Percentiles rank a stretch among this genome's conserved stretches.
Conservation (phyloP, 2,329 filamentous ascomycete species). For the Trichoderma koningiopsis region DNA sequence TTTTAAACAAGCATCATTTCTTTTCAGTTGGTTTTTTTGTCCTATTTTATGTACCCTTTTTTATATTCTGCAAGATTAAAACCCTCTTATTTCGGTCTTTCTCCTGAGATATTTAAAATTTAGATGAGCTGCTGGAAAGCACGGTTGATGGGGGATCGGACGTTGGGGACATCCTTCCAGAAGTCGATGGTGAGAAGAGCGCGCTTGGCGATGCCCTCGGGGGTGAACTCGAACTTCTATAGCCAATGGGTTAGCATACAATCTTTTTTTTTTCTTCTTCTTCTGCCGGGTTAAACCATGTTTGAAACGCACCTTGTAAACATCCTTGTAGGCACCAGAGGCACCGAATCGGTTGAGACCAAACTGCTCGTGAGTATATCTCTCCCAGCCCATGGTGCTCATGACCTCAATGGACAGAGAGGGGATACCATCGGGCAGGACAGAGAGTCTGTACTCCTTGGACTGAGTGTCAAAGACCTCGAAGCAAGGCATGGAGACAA, state of each 20-base stretch:
- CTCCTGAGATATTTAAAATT: conserved; percentile 32
- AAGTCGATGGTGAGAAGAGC: conserved; percentile 90
- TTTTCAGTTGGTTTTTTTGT: neutral
- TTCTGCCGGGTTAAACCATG: neutral
- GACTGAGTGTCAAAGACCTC: conserved; percentile 93
- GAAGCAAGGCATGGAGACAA: conserved; percentile 95
- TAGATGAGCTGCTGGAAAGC: conserved; percentile 98
- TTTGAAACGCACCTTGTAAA: conserved; percentile 73
- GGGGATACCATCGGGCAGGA: conserved; percentile 92
- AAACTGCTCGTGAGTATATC: conserved; percentile 99
- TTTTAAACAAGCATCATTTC: conserved; percentile 19
- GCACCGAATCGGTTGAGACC: conserved; percentile 99
- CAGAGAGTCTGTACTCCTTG: conserved; percentile 92
- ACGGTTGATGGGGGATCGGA: conserved; percentile 94
- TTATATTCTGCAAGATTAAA: neutral
- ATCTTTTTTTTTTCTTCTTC: neutral
- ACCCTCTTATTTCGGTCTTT: neutral
- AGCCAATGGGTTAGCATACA: conserved; percentile 42
- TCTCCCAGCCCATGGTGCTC: conserved; percentile 97
- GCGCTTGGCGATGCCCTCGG: conserved; percentile 94
- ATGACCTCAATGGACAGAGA: conserved; percentile 94
- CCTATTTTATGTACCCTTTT: neutral
- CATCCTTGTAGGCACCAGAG: conserved; percentile 94
- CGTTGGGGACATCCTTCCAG: conserved; percentile 90
- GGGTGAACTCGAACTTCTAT: conserved; percentile 99